Conservation (phyloP, 495 filamentous ascomycete genomes). For the Xylaria grammica region DNA sequence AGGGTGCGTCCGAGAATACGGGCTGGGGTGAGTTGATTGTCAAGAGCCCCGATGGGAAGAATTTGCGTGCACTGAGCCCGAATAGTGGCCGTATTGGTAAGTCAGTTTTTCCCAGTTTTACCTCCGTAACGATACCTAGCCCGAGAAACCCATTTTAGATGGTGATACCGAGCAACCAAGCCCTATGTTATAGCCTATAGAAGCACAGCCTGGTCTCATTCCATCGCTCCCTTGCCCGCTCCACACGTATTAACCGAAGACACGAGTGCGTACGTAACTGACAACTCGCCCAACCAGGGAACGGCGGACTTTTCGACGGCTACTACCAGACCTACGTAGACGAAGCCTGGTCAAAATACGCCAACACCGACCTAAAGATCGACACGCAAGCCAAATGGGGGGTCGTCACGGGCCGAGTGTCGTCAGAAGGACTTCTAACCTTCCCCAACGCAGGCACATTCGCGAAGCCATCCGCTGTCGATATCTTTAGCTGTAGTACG, state of each 20-base stretch:
- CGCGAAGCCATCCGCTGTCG: constrained; percentile 59
- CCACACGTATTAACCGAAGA: neutral
- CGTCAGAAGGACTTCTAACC: constrained; percentile 47
- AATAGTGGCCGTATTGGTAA: constrained; percentile 61
- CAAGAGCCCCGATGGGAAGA: constrained; percentile 47
- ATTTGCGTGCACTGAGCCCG: constrained; percentile 68
- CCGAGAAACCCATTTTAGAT: neutral
- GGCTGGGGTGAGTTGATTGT: constrained; percentile 72
- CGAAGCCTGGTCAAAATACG: constrained; percentile 67
- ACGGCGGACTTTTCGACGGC: constrained; percentile 57
- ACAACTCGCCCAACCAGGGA: constrained; percentile 31
- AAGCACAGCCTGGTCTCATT: too few species aligned
- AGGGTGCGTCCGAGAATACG: constrained; percentile 58
- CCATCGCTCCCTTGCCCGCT: neutral
- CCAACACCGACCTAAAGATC: constrained; percentile 54
- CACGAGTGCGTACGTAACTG: neutral
- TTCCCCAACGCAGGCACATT: constrained; percentile 60
- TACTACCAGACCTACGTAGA: constrained; percentile 71
- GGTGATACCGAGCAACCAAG: neutral
- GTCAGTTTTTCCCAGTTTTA: neutral
- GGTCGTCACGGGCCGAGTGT: constrained; percentile 56
- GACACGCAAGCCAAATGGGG: constrained; percentile 66
- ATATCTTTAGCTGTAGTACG: constrained; percentile 75
- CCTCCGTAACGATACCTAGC: neutral
- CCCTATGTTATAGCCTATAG: too few species aligned